Percentiles rank a stretch among this genome's conserved stretches.
phyloP scores from a whole-genome alignment of 345 rosid genomes.

The Brassica cretica region DNA sequence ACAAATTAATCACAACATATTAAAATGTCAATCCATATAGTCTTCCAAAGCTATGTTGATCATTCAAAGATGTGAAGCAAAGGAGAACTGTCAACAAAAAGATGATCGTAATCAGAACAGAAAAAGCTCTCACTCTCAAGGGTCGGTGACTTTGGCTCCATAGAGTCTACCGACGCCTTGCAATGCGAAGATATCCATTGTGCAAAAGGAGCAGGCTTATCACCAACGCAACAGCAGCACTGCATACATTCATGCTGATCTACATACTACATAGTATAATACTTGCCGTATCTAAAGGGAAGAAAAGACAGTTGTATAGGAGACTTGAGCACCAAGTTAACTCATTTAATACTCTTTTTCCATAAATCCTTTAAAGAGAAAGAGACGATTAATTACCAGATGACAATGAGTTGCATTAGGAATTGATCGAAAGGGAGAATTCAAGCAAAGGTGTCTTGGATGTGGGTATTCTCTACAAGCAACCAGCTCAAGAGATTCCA shows the following conservation, averaged over 20 bases:
- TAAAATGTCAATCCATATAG: background rate
- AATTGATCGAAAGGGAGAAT: constrained; percentile 56
- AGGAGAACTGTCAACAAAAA: background rate
- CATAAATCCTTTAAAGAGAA: background rate
- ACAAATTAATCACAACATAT: too few species aligned
- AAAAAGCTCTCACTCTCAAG: background rate
- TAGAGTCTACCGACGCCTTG: constrained; percentile 41
- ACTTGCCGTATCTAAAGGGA: background rate
- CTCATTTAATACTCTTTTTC: background rate
- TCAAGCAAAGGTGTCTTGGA: constrained; percentile 60
- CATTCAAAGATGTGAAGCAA: background rate
- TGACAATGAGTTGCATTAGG: constrained; percentile 49
- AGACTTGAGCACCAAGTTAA: background rate
- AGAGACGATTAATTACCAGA: constrained; percentile 37
- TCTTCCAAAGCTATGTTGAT: background rate
- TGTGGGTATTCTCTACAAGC: constrained; percentile 88
- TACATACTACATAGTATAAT: background rate
- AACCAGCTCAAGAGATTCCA: background rate
- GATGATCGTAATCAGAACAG: background rate
- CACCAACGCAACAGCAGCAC: constrained; percentile 77
- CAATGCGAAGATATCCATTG: constrained; percentile 55
- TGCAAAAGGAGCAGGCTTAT: constrained; percentile 63
- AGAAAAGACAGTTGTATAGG: background rate
- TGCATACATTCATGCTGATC: constrained; percentile 38
- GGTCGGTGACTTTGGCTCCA: background rate